Base-by-base conservation (phyloP, 2,329 filamentous ascomycete genomes). In the Clonostachys byssicola region DNA sequence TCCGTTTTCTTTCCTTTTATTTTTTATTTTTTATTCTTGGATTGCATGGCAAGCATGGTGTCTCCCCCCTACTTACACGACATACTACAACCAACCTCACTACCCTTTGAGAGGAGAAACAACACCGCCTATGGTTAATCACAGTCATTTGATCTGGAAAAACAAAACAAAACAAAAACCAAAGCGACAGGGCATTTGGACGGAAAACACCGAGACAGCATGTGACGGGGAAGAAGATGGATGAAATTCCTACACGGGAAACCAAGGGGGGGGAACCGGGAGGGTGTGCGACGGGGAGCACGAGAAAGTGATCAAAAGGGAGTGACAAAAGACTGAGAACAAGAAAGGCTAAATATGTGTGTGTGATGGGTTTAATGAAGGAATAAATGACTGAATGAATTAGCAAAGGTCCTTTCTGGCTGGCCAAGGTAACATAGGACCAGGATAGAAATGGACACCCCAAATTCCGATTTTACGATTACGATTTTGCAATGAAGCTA, bases 1-100 rank as follows among this genome's bases (percentile, higher is more conserved):
- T 36, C 33, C 20, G n/a, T 12, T 46, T 42, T 20, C 44, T 18
- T 17, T 42, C 48, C 39, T 42, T 35, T 49, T 35, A 34, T 30
- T n/a, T 12, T n/a, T 47, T 42, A 17, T 41, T 18, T 18, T 42
- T 18, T 44, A 40, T 13, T 45, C 42, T 40, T 13, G 7, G 30
- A 41, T 18, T 47, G 33, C 38, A 34, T 42, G 18, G 12, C 34
- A 44, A 38, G 33, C 17, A 35, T 43, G 7, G 33, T 35, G 30
- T 18, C 7, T 30, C 34, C 30, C 38, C 12, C 44, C 39, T 40
- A 40, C 43, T 40, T 44, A 42, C 20, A 17, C 38, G 17, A 42
- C 20, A 20, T 30, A 23, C 14, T 30, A 42, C 30, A 42, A 23
- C 38, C 4, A 40, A 40, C 10, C 18, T 42, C 40, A 42, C 30